Conservation (phyloP, 495 filamentous ascomycete genomes). For the Arthonia radiata region DNA sequence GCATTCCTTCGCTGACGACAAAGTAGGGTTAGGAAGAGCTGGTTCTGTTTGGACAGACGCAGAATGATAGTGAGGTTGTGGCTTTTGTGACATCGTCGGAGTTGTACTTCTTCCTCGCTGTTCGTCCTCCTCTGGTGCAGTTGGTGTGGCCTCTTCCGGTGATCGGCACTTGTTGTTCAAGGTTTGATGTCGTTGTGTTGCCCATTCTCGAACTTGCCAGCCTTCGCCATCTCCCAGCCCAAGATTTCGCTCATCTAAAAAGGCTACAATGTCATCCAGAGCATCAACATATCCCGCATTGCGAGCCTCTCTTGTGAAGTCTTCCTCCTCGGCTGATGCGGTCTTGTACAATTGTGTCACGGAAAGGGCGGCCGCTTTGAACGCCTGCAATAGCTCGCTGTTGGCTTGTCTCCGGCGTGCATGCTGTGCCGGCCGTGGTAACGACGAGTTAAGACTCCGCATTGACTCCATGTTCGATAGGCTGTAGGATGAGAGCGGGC, state of each 20-base stretch:
- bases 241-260: constrained; percentile 59
- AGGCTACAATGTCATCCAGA: constrained; percentile 63
- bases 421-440: constrained; percentile 22
- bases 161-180: constrained; percentile 30
- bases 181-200: constrained; percentile 48
- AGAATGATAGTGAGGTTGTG: constrained; percentile 15
- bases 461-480: constrained; percentile 47
- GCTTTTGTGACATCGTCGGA: constrained; percentile 31
- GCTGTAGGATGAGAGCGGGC: too few species aligned
- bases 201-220: constrained; percentile 63
- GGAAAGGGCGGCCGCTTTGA: constrained; percentile 77
- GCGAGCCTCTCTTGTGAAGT: too few species aligned
- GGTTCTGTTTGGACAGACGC: constrained; percentile 15
- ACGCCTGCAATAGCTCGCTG: constrained; percentile 66
- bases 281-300: constrained; percentile 79
- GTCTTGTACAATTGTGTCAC: constrained; percentile 93
- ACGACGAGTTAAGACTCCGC: constrained; percentile 43
- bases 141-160: constrained; percentile 21
- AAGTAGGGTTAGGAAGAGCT: constrained; percentile 5
- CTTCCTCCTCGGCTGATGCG: constrained; percentile 48
- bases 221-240: constrained; percentile 59
- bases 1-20: constrained; percentile 6
- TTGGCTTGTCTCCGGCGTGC: constrained; percentile 17
- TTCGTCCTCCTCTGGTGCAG: constrained; percentile 29
- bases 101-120: constrained; percentile 32